These are phyloP conservation scores for Ustilago tritici DNA, from an alignment of 1,284 basidiomycete species.

Conservation along the genomic window DNA sequence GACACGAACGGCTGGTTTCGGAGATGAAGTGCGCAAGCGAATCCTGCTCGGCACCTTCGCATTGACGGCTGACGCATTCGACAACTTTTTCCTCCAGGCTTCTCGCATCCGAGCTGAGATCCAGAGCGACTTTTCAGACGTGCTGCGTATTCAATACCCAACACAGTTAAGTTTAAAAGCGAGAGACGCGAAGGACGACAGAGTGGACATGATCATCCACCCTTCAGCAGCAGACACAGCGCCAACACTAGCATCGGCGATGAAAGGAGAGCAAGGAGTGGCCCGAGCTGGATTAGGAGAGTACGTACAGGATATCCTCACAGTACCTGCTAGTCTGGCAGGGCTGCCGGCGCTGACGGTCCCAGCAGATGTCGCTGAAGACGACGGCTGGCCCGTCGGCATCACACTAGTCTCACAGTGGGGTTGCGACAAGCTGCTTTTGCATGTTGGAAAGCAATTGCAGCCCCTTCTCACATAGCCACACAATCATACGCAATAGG, in stretches of 20 bases:
- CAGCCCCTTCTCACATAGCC: conserved; percentile 63
- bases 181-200: conserved; percentile 47
- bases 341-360: conserved; percentile 86
- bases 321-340: conserved; percentile 89
- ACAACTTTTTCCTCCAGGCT: conserved; percentile 95
- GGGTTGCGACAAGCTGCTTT: conserved; percentile 81
- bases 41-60: conserved; percentile 93
- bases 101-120: conserved; percentile 81
- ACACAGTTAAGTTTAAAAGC: background rate
- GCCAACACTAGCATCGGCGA: conserved; percentile 4
- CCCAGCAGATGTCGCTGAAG: conserved; percentile 72
- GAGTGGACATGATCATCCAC: conserved; percentile 84
- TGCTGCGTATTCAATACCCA: conserved; percentile 74
- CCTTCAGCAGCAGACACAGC: conserved; percentile 71
- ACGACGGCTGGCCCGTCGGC: conserved; percentile 81
- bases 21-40: conserved; percentile 85
- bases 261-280: background rate
- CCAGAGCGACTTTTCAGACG: conserved; percentile 79
- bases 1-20: conserved; percentile 77
- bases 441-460: conserved; percentile 74
- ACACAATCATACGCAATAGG: background rate
- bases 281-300: conserved; percentile 16
- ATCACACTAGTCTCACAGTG: conserved; percentile 88
- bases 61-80: conserved; percentile 89
- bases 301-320: conserved; percentile 92